A percentile compares a stretch with the other conserved stretches of the same genome.
These are phyloP conservation scores for Posidonia oceanica DNA, from an alignment of 116 monocot species.

Conservation along the genomic window DNA sequence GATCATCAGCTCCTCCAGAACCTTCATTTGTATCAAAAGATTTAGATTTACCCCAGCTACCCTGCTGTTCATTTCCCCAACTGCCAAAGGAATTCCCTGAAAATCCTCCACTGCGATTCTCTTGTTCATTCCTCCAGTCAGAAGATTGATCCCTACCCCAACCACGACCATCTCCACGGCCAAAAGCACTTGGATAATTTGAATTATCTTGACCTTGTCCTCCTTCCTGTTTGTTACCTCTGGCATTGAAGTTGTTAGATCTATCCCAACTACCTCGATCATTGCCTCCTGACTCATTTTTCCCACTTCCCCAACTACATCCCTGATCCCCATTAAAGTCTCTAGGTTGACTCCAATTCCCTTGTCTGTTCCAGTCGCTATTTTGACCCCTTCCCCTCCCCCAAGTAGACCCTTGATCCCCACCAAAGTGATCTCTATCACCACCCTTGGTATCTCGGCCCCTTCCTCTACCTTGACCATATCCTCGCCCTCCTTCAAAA, in stretches of 20 bases:
- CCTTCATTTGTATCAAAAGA: not conserved
- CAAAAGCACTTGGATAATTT: constrained; percentile 9
- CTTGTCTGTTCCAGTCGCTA: not conserved
- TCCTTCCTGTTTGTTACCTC: not conserved
- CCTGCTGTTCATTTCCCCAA: constrained; percentile 9
- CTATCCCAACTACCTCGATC: constrained; percentile 5
- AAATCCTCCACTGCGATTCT: too few relatives aligned
- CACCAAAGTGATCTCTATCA: constrained; percentile 7
- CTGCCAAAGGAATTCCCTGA: not conserved
- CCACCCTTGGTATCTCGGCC: not conserved
- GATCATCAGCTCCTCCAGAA: not conserved
- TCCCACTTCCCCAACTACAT: constrained; percentile 26
- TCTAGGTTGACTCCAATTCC: constrained; percentile 18
- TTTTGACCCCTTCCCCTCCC: constrained; percentile 13
- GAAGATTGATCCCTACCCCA: constrained; percentile 12
- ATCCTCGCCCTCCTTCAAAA: constrained; percentile 10
- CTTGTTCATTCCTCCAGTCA: constrained; percentile 8
- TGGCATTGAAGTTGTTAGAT: not conserved
- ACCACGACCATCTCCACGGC: constrained; percentile 1
- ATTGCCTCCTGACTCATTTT: not conserved
- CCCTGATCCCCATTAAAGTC: constrained; percentile 12
- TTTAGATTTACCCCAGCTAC: constrained; percentile 12
- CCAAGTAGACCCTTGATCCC: constrained; percentile 3
- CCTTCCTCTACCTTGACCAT: constrained; percentile 11
- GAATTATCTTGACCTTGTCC: constrained; percentile 3